These are phyloP conservation scores for Speleostelium caveatum DNA, from an alignment of 78 protist species.

Conservation along the genomic window DNA sequence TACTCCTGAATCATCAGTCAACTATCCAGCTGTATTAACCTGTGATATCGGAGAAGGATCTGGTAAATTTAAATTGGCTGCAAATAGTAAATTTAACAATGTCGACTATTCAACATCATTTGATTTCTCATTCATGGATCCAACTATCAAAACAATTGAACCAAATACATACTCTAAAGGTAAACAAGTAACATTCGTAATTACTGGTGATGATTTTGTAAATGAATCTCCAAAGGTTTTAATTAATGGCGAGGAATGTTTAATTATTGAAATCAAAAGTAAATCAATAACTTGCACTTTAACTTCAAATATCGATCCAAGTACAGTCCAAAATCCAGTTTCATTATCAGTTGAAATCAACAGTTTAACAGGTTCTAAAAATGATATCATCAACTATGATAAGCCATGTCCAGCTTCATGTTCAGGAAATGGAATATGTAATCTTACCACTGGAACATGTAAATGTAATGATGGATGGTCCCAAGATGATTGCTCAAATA, in stretches of 20 bases:
- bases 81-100: no score
- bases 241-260: not conserved
- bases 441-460: not conserved
- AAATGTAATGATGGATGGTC: not conserved
- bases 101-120: no score
- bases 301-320: not conserved
- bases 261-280: no score
- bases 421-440: not conserved
- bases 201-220: not conserved
- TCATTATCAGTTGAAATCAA: not conserved
- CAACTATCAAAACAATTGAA: no score
- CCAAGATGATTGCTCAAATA: not conserved
- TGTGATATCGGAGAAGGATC: no score
- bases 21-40: no score
- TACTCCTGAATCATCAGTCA: no score
- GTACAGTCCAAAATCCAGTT: not conserved
- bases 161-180: no score
- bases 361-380: not conserved
- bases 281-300: not conserved
- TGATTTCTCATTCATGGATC: no score
- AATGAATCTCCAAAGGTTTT: not conserved
- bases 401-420: not conserved
- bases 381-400: not conserved
- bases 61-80: no score
- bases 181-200: not conserved